Evolutionary conservation across 495 filamentous ascomycete species (phyloP).

Genomic region (Neurospora terricola): DNA sequence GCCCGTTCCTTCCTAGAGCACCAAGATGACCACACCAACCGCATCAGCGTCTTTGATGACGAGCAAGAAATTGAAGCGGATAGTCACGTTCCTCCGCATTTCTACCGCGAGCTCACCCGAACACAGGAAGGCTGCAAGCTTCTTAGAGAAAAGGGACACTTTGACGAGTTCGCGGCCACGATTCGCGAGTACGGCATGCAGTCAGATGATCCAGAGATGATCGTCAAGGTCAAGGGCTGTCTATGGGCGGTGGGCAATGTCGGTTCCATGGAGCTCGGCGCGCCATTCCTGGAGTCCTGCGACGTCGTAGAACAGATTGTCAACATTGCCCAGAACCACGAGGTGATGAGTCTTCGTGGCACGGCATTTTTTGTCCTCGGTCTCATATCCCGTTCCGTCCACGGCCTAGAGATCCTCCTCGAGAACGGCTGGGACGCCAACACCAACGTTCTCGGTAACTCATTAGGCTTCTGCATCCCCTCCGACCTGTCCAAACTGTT

Average conservation of each 20-base stretch:
- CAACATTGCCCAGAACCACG: slow-evolving; percentile 72
- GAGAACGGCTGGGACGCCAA: slow-evolving; percentile 89
- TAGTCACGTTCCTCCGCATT: slow-evolving; percentile 76
- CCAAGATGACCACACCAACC: slow-evolving; percentile 42
- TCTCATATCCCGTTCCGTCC: slow-evolving; percentile 81
- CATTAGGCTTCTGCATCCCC: slow-evolving; percentile 80
- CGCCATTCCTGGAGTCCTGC: slow-evolving; percentile 78
- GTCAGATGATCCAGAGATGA: slow-evolving; percentile 73
- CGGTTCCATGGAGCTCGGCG: slow-evolving; percentile 94
- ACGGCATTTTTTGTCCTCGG: slow-evolving; percentile 95
- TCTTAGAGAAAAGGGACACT: slow-evolving; percentile 86
- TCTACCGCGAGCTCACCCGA: slow-evolving; percentile 89
- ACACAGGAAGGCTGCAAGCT: slow-evolving; percentile 88
- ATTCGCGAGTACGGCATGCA: slow-evolving; percentile 78
- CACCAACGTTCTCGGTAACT: slow-evolving; percentile 70
- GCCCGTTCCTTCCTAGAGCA: slow-evolving; percentile 72
- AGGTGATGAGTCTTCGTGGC: slow-evolving; percentile 83
- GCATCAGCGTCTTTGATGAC: slow-evolving; percentile 45
- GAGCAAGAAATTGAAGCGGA: slow-evolving; percentile 41
- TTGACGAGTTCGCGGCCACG: slow-evolving; percentile 79
- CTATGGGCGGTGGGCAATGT: slow-evolving; percentile 98
- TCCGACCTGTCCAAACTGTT: slow-evolving; percentile 68
- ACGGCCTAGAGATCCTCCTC: slow-evolving; percentile 80
- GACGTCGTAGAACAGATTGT: slow-evolving; percentile 81
- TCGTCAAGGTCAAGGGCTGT: slow-evolving; percentile 92